Evolutionary conservation across 2,329 filamentous ascomycete genomes (phyloP), one percentile per base, ranked within the genome.

Genomic region (Periglandula ipomoeae): DNA sequence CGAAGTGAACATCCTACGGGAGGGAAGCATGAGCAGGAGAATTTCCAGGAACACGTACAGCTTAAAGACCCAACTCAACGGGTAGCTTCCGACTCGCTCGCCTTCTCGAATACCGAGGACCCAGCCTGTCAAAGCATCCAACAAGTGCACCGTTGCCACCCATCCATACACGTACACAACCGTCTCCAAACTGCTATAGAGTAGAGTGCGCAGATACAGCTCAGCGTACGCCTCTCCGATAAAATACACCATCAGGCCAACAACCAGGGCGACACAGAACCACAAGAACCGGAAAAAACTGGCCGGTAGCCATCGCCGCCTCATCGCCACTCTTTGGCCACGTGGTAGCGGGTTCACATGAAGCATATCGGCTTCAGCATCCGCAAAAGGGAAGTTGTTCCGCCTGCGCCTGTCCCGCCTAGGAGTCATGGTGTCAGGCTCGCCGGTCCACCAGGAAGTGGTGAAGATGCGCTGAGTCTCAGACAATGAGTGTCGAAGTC

Each of bases 21-120:
- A 23, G 4, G 11, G 9, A 11, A 7, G 32, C 37, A 15, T 38
- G 15, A 47, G 20, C 15, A 19, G 5, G 27, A 26, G 37, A 19
- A n/a, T 19, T 34, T 27, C 17, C 17, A 13, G 42, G 17, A 44
- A 10, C 20, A 66, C 76, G 65, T 60, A 83, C 76, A 85, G 71
- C 61, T 85, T 85, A 58, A 85, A 85, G 38, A 84, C 76, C 78
- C 81, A 85, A 55, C 79, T 82, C 50, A 85, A 63, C n/a, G 82
- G 82, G 57, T 85, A 85, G 60, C 79, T 84, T 35, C 81, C 81
- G 1, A 85, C 82, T 27, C 81, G 70, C 60, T 85, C 78, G 43
- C 82, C 81, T 55, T 84, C 78, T 46, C 75, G 78, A 35, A 78
- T 81, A 40, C 82, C 81, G 35, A 85, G 63, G 43, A 85, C 82